phyloP scores from a whole-genome alignment of 306 rosid species.

The Citrullus amarus region DNA sequence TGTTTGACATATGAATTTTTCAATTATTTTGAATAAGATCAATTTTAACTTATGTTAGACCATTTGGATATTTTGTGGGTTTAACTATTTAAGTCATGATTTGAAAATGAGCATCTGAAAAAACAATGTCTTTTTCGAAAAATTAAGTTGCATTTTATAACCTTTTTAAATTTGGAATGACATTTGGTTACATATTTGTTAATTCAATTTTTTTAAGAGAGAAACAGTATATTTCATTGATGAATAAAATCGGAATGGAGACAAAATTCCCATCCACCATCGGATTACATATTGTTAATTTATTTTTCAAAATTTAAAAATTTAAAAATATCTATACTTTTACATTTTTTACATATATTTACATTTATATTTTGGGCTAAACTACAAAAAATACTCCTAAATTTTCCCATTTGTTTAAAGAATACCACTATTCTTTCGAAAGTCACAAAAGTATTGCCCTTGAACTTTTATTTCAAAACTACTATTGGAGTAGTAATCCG shows the following conservation, averaged over 20 bases:
- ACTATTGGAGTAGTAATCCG: no score
- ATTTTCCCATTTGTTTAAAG: no score
- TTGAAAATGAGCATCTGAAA: not conserved
- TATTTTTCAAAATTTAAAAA: not conserved
- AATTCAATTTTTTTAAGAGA: no score
- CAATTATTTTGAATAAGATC: not conserved
- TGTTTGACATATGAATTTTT: not conserved
- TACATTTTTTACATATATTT: not conserved
- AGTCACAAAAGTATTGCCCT: no score
- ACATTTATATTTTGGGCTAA: not conserved
- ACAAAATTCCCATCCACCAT: no score
- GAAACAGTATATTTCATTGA: no score
- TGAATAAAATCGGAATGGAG: no score
- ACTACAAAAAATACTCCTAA: no score
- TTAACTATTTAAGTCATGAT: not conserved
- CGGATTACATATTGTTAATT: no score
- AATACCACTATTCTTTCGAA: no score
- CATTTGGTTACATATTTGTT: not conserved
- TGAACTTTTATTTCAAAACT: no score
- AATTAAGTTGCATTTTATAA: not conserved
- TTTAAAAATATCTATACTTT: not conserved
- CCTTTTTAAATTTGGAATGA: not conserved
- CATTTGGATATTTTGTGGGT: not conserved
- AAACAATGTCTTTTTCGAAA: not conserved
- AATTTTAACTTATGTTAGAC: not conserved